These are phyloP conservation scores for Fusarium goolgardi DNA, from an alignment of 2,329 filamentous ascomycete species.

Conservation along the genomic window DNA sequence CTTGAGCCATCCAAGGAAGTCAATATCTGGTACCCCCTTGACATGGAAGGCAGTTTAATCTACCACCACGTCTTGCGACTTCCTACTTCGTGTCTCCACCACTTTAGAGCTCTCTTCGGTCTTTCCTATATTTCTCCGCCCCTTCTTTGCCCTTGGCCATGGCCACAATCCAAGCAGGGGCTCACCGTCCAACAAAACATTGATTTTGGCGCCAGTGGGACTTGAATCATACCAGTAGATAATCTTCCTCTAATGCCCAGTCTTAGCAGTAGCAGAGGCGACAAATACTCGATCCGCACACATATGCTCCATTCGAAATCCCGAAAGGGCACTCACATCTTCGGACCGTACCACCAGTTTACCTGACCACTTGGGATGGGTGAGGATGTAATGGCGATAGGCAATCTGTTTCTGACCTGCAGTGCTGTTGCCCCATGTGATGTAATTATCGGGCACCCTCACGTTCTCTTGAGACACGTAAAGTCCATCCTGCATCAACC, in stretches of 20 bases:
- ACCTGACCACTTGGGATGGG: not conserved
- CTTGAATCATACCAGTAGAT: no score
- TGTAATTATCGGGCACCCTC: not conserved
- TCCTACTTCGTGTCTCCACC: not conserved
- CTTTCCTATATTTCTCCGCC: fast-evolving
- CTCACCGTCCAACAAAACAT: not conserved
- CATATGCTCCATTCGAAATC: not conserved
- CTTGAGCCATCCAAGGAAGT: not conserved
- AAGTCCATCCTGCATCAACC: not conserved
- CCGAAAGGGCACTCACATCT: fast-evolving
- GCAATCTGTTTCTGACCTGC: fast-evolving
- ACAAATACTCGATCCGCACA: fast-evolving
- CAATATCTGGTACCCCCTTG: not conserved
- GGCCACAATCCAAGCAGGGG: slow-evolving; percentile 6
- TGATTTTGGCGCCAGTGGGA: no score
- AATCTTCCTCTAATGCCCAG: fast-evolving
- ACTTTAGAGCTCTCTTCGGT: not conserved
- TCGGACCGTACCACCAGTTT: not conserved
- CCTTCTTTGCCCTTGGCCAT: not conserved
- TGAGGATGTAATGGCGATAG: not conserved
- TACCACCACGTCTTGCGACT: not conserved
- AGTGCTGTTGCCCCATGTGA: fast-evolving
- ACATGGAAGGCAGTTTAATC: not conserved
- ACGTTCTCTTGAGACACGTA: not conserved
- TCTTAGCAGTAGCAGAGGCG: fast-evolving